Percentiles rank a stretch among this genome's conserved stretches.
Evolutionary conservation across 1,284 basidiomycete genomes (phyloP).

Genomic region (Fomitopsis palustris): DNA sequence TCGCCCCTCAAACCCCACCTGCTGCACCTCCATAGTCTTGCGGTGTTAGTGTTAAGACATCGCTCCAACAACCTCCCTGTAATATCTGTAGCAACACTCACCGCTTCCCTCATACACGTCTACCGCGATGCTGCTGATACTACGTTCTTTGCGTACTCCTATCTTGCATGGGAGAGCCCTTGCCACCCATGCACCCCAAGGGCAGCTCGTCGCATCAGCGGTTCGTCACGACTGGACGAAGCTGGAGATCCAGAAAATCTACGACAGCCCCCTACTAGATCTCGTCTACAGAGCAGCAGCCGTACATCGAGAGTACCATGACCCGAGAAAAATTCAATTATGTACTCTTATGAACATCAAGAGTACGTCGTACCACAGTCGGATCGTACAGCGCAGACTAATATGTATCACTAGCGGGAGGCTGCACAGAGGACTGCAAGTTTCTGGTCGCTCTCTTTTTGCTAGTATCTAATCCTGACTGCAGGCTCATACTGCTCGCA

Average conservation of each 20-base stretch:
- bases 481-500: slow-evolving; percentile 96
- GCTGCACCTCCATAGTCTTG: not conserved
- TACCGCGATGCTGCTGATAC: slow-evolving; percentile 26
- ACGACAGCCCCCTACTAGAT: slow-evolving; percentile 79
- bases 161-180: slow-evolving; percentile 42
- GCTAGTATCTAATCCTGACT: slow-evolving; percentile 1
- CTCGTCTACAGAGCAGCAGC: slow-evolving; percentile 82
- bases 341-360: slow-evolving; percentile 99
- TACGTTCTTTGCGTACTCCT: slow-evolving; percentile 16
- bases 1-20: slow-evolving; percentile 18
- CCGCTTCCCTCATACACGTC: not conserved
- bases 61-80: not conserved
- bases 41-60: not conserved
- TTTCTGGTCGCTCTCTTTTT: slow-evolving; percentile 7
- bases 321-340: slow-evolving; percentile 88
- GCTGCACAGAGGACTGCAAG: slow-evolving; percentile 94
- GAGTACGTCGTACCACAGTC: slow-evolving; percentile 52
- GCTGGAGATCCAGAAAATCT: slow-evolving; percentile 73
- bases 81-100: not conserved
- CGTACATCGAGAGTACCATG: slow-evolving; percentile 85
- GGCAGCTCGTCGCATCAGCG: slow-evolving; percentile 23
- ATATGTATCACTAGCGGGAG: slow-evolving; percentile 60
- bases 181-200: slow-evolving; percentile 53
- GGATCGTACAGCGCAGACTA: not conserved
- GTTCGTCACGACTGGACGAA: slow-evolving; percentile 61